phyloP scores from a whole-genome alignment of 2,329 filamentous ascomycete species.

The Fusarium coffeatum region DNA sequence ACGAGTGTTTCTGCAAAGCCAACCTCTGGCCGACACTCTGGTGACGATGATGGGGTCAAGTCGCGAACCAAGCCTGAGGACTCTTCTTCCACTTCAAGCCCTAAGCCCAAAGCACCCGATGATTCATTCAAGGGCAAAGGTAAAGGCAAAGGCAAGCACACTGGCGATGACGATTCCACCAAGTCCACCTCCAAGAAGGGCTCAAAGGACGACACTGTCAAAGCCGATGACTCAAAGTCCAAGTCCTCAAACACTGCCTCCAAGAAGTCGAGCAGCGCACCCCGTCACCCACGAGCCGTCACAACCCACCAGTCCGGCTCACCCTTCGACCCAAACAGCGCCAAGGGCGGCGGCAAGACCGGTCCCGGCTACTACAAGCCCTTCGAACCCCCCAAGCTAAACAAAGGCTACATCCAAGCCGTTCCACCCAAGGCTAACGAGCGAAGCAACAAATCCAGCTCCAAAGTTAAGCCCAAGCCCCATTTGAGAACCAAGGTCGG shows the following conservation, averaged over 20 bases:
- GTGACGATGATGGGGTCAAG: neutral
- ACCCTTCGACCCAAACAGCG: constrained; percentile 13
- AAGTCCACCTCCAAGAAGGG: neutral
- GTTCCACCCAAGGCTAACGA: constrained; percentile 1
- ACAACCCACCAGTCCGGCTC: neutral
- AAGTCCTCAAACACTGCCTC: neutral
- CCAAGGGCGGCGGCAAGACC: constrained; percentile 19
- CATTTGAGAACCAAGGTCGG: constrained; percentile 7
- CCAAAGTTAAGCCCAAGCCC: constrained; percentile 6
- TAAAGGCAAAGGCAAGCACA: neutral
- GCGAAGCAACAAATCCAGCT: neutral
- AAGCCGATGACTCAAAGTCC: neutral
- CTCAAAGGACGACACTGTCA: neutral
- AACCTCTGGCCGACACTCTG: neutral
- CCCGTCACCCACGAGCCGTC: neutral
- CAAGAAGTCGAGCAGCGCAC: neutral
- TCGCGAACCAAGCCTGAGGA: neutral
- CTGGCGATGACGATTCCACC: neutral
- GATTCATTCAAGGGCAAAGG: neutral
- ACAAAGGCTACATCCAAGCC: constrained; percentile 16
- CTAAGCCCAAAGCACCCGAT: neutral
- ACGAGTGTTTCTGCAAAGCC: neutral
- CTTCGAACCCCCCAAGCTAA: constrained; percentile 9
- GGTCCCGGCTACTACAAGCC: neutral
- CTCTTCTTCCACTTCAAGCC: neutral